Percentiles rank a stretch among this genome's conserved stretches.
phyloP scores from a whole-genome alignment of 192 early-diverging fungal species.

The Coemansia nantahalensis region DNA sequence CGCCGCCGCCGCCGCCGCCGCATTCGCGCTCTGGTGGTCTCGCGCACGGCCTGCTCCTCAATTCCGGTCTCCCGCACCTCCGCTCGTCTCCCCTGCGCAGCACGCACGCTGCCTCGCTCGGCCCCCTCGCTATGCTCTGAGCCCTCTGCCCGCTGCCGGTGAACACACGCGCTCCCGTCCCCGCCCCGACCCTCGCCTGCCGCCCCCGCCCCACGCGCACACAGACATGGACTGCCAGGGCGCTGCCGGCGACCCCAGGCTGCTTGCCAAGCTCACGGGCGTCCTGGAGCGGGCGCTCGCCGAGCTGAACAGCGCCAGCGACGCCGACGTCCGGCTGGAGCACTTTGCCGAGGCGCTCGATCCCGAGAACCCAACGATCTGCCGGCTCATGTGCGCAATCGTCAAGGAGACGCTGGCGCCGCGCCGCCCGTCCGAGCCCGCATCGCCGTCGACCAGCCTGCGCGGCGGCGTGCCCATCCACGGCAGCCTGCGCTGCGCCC shows the following conservation, averaged over 20 bases:
- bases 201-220: not conserved
- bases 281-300: constrained; percentile 23
- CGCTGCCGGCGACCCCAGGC: constrained; percentile 10
- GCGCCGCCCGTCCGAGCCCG: constrained; percentile 21
- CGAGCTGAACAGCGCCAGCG: constrained; percentile 26
- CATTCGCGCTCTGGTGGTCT: not conserved
- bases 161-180: not conserved
- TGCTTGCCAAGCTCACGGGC: constrained; percentile 17
- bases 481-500: constrained; percentile 22
- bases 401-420: constrained; percentile 38
- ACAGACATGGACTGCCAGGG: constrained; percentile 8
- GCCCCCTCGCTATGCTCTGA: constrained; percentile 6
- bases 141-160: not conserved
- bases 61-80: too few species aligned
- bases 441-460: constrained; percentile 25
- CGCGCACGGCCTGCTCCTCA: too few species aligned
- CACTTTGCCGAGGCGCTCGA: constrained; percentile 33
- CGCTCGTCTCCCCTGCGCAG: too few species aligned
- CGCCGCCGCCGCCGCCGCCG: constrained; percentile 5
- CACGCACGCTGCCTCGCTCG: too few species aligned
- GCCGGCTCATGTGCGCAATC: constrained; percentile 27
- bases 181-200: not conserved
- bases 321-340: constrained; percentile 27
- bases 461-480: constrained; percentile 20
- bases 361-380: constrained; percentile 25